Conservation (phyloP, 2,329 filamentous ascomycete species). For the Colletotrichum neosansevieriae region DNA sequence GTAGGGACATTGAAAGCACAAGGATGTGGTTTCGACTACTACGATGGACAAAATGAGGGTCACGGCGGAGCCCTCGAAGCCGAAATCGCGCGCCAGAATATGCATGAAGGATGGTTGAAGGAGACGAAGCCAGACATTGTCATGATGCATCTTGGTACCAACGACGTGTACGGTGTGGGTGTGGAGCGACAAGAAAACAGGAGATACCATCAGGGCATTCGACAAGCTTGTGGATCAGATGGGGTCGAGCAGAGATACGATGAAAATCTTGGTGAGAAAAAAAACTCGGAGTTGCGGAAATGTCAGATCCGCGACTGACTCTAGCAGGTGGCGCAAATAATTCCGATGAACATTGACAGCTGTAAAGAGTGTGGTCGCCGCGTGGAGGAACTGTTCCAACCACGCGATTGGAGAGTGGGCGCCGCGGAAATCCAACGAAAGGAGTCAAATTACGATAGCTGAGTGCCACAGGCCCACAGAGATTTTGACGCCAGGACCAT, state of each 20-base stretch:
- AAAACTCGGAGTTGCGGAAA: too few relatives aligned
- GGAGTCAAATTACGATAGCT: not conserved
- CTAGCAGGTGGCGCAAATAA: not conserved
- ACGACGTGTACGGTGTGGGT: too few relatives aligned
- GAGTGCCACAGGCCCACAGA: conserved; percentile 13
- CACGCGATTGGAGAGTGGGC: conserved; percentile 6
- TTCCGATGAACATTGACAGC: not conserved
- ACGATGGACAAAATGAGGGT: conserved; percentile 59
- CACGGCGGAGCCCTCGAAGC: conserved; percentile 56
- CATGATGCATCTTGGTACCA: conserved; percentile 59
- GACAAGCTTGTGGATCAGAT: conserved; percentile 55
- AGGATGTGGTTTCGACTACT: conserved; percentile 52
- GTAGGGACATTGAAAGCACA: conserved; percentile 50
- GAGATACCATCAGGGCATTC: conserved; percentile 53
- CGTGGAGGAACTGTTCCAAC: not conserved
- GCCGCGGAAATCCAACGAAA: not conserved
- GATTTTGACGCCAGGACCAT: not conserved
- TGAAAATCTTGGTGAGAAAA: conserved; percentile 51
- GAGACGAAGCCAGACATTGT: conserved; percentile 55
- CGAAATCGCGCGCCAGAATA: conserved; percentile 52
- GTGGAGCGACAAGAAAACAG: conserved; percentile 49
- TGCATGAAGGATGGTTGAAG: conserved; percentile 54
- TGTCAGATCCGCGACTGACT: not conserved
- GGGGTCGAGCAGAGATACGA: conserved; percentile 53
- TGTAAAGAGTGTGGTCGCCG: conserved; percentile 3